Evolutionary conservation across 306 rosid genomes (phyloP), one percentile per base, ranked within the genome.

Genomic region (Vigna angularis): DNA sequence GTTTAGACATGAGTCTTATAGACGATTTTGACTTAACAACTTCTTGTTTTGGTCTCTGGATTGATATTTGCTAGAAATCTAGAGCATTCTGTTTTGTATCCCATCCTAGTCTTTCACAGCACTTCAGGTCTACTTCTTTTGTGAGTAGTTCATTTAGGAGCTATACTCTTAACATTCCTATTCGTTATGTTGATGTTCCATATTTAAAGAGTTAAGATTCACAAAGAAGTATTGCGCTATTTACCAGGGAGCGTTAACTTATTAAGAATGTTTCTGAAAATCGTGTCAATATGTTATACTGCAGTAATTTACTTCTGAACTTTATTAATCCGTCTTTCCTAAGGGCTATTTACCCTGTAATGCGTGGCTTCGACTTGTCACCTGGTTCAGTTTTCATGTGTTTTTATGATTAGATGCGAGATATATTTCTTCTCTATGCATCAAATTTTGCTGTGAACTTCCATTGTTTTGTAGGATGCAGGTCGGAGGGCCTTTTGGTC

Each of bases 401-500:
- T 48, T 72, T 56, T 7, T 28, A 47, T 55, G 42, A 12, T 34
- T 9, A 49, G 52, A 32, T 2, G 47, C 12, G 47, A 42, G 47
- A 42, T 18, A 7, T 70, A 47, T 47, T 26, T 36, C 75, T 68
- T 61, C 65, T 59, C 1, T 4, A 12, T 45, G 34, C 13, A 48
- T 66, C 78, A 38, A 45, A 18, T 62, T 61, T 50, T 34, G 30
- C 28, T 71, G 48, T 64, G 45, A 9, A 20, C 44, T 81, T 36
- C 56, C 47, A 1, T 56, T 64, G 24, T 74, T 28, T 74, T 83
- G 45, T 83, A 94, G 98, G 98, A 92, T 66, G 92, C 95, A 32
- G 98, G 98, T 63, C 91, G 91, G 68, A 89, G 93, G 82, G 97
- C 97, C 66, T 89, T 94, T 65, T 94, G 98, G 97, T 92, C 95